Percentiles rank a stretch among this genome's conserved stretches.
Evolutionary conservation across 345 rosid species (phyloP).

Genomic region (Lepidium sativum): DNA sequence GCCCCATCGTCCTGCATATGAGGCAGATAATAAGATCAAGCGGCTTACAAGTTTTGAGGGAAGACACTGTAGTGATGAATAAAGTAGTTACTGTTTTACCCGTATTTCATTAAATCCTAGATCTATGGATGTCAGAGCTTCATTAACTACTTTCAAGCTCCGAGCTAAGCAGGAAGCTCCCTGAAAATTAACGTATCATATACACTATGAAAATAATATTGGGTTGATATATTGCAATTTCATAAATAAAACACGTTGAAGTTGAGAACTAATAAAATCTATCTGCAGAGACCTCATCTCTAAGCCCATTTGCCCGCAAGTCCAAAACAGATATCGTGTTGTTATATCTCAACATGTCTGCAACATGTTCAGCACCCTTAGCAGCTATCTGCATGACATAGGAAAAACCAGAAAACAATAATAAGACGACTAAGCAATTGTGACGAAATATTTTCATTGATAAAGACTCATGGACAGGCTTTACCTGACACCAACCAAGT

Average conservation of each 20-base stretch:
- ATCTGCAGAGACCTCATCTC: conserved; percentile 59
- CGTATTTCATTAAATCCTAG: conserved; percentile 89
- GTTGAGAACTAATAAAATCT: not conserved
- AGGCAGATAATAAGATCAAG: not conserved
- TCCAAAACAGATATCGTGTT: conserved; percentile 71
- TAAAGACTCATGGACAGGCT: not conserved
- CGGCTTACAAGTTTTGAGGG: not conserved
- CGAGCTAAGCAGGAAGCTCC: conserved; percentile 80
- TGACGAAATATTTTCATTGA: not conserved
- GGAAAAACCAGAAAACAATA: not conserved
- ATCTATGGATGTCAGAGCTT: conserved; percentile 77
- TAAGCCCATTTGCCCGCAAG: conserved; percentile 90
- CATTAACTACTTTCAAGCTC: conserved; percentile 95
- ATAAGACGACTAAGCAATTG: conserved; percentile 1
- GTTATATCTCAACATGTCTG: conserved; percentile 85
- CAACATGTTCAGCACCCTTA: conserved; percentile 73
- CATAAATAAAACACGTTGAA: not conserved
- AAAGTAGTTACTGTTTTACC: conserved; percentile 30
- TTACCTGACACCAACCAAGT: conserved; percentile 99
- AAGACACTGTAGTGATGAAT: not conserved
- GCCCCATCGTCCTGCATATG: conserved; percentile 81
- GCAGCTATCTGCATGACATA: conserved; percentile 65
- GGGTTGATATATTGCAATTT: not conserved
- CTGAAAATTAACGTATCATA: conserved; percentile 33
- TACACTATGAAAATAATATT: not conserved